Evolutionary conservation across 2,329 filamentous ascomycete species (phyloP), one percentile per base, ranked within the genome.

Genomic region (Hypoxylon sp.): DNA sequence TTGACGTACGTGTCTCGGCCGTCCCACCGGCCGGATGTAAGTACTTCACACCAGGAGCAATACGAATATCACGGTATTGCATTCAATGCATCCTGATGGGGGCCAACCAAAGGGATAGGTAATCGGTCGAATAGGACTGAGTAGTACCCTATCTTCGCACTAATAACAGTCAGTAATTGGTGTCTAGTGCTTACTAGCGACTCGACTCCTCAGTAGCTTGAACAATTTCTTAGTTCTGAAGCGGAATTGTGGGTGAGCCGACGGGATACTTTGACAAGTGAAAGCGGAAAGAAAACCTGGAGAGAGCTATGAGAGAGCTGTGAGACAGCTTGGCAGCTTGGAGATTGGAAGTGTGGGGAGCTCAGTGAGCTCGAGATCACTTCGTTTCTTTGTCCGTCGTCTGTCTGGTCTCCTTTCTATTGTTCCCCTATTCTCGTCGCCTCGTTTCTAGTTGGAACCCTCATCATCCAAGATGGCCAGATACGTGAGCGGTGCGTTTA

Each of bases 381-480:
- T n/a, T n/a, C n/a, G n/a, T n/a, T 25, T 25, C 21, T 25, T 9
- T 9, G 6, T 25, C 9, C 21, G 5, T 25, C 6, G 21, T 6
- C 21, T 25, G 9, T 25, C 21, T 25, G 9, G 6, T 25, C 21
- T 5, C 21, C 9, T 25, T 25, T 25, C 21, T 25, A 6, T 25
- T 25, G 21, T 25, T 25, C 9, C 5, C 21, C 5, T 9, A 6
- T 6, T 9, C 21, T 25, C 5, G 21, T 25, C 9, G 21, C 21
- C 9, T 20, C 9, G 11, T 29, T 25, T 25, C 21, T 25, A 29
- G 23, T 9, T 25, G 13, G 15, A 19, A 12, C 19, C 7, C 19
- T 25, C 15, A 26, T 12, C 30, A n/a, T 13, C 30, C 37, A 54
- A 51, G 16, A 63, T 63, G 60, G 16, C 49, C 7, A 16, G 54